These are phyloP conservation scores for Huiozyma naganishii DNA, from an alignment of 805 yeast species.

Conservation along the genomic window DNA sequence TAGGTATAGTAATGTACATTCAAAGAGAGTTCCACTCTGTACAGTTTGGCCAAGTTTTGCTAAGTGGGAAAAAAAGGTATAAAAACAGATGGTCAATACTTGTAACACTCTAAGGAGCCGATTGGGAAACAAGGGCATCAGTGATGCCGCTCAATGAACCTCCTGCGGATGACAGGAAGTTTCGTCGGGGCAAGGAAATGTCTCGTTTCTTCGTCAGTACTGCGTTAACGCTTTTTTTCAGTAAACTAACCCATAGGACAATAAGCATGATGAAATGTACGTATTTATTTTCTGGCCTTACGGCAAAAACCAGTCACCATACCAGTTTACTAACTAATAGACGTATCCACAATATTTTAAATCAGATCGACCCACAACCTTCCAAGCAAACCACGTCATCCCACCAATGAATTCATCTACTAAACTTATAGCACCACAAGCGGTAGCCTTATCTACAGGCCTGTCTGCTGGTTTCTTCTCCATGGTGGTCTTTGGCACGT, in stretches of 20 bases:
- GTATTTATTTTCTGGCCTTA: constrained; percentile 6
- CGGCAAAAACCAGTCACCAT: too few relatives aligned
- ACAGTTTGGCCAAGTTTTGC: too few relatives aligned
- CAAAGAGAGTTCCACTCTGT: too few relatives aligned
- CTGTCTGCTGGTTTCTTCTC: constrained; percentile 63
- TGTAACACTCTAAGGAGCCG: too few relatives aligned
- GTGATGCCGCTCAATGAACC: too few relatives aligned
- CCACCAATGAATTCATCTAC: not conserved
- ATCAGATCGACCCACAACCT: constrained; percentile 52
- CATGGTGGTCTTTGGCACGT: constrained; percentile 61
- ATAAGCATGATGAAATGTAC: constrained; percentile 58
- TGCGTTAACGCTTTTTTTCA: constrained; percentile 55
- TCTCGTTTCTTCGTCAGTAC: constrained; percentile 63
- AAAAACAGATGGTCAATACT: too few relatives aligned
- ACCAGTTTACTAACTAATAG: too few relatives aligned
- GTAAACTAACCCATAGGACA: constrained; percentile 66
- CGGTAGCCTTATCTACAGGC: constrained; percentile 71
- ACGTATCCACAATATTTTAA: too few relatives aligned
- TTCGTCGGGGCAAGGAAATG: constrained; percentile 38
- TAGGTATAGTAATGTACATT: too few relatives aligned
- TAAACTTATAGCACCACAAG: constrained; percentile 53
- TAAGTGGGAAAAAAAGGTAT: too few relatives aligned
- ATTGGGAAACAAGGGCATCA: too few relatives aligned
- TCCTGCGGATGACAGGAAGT: too few relatives aligned
- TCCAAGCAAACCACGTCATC: constrained; percentile 63